These are phyloP conservation scores for Schizophyllum commune DNA, from an alignment of 1,284 basidiomycete species.

Conservation along the genomic window DNA sequence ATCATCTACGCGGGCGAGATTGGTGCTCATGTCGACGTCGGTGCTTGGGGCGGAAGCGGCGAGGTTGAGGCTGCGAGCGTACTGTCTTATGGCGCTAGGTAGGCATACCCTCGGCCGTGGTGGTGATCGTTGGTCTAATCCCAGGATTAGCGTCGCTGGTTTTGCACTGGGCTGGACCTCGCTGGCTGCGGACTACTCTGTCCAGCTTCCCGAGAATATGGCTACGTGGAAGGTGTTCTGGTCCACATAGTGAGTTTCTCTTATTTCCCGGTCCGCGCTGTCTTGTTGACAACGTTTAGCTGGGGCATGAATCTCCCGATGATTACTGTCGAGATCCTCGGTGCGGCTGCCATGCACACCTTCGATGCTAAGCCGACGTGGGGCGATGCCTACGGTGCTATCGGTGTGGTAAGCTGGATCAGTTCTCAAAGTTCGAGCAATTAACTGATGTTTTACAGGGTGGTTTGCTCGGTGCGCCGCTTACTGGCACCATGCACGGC, in stretches of 20 bases:
- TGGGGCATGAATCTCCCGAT: slow-evolving; percentile 38
- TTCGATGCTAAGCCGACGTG: slow-evolving; percentile 59
- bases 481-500: slow-evolving; percentile 35
- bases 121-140: background rate
- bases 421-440: background rate
- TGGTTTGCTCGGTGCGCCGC: slow-evolving; percentile 38
- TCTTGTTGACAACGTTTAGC: background rate
- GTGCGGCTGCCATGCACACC: slow-evolving; percentile 59
- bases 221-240: slow-evolving; percentile 12
- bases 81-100: slow-evolving; percentile 8
- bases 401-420: background rate
- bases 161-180: slow-evolving; percentile 13
- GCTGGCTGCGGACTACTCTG: slow-evolving; percentile 13
- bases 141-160: slow-evolving; percentile 9
- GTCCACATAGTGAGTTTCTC: slow-evolving; percentile 10
- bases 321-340: slow-evolving; percentile 65
- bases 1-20: slow-evolving; percentile 11
- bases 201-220: slow-evolving; percentile 12
- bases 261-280: background rate
- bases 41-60: slow-evolving; percentile 3
- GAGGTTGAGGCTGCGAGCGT: slow-evolving; percentile 12
- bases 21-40: background rate
- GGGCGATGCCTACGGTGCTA: slow-evolving; percentile 47
- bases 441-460: background rate
- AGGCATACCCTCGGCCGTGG: background rate